Evolutionary conservation across 305 asterid species (phyloP), one percentile per base, ranked within the genome.

Genomic region (Fraxinus angustifolia): DNA sequence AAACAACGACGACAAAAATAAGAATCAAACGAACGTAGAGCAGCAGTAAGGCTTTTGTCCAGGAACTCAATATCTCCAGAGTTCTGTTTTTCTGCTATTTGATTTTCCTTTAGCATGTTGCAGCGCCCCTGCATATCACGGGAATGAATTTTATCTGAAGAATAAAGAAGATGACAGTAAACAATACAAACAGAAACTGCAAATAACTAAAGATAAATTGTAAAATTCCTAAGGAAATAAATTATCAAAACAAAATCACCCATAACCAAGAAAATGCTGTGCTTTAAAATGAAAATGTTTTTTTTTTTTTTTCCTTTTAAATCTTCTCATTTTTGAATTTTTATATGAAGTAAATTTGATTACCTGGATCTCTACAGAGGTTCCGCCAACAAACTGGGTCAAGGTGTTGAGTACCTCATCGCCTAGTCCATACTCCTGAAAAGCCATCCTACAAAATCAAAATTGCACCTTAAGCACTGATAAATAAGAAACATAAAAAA

Each of bases 1-100:
- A 96, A 89, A 89, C 99, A 96, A 76, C 98, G 98, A 36, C 98
- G 98, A 83, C 99, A 96, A 86, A 96, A 96, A 81, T 94, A 93
- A 85, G 88, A 91, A 91, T 96, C 98, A 78, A 93, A 92, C 80
- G 98, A 92, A 90, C 92, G 96, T 84, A 92, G 88, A 82, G 99
- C 94, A 84, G 92, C 89, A 83, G 86, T 84, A 53, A 96, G 97
- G 87, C 96, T 90, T 85, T 89, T 94, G 80, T 90, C 92, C 85
- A 91, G 83, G 77, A 87, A 83, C 40, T 83, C 75, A 76, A 82
- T 84, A 84, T 83, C 84, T 83, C 83, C 91, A 84, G 87, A 84
- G 67, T 85, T 84, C 45, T 84, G 79, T 50, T 83, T 78, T 75
- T 81, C 88, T 65, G 84, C 83, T 40, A 82, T 87, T 65, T 83